These are phyloP conservation scores for Globisporangium heterothallicum DNA, from an alignment of 352 stramenopile genomes.

Conservation along the genomic window DNA sequence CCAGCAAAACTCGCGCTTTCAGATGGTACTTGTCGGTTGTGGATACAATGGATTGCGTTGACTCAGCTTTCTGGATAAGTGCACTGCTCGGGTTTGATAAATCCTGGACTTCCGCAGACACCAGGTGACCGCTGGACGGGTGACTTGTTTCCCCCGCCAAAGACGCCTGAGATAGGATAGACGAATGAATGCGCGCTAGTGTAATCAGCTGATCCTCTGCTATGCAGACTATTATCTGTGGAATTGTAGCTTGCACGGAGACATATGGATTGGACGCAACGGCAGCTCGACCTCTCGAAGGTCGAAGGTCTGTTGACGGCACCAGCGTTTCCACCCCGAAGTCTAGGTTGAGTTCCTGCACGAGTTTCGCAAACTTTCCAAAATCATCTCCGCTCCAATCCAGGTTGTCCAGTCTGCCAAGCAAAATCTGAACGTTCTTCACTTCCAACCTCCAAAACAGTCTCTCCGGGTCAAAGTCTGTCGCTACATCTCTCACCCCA, in stretches of 20 bases:
- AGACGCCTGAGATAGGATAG: slow-evolving; percentile 9
- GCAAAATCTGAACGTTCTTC: slow-evolving; percentile 51
- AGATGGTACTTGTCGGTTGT: slow-evolving; percentile 38
- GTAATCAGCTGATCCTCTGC: slow-evolving; percentile 14
- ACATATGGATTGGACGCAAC: slow-evolving; percentile 4
- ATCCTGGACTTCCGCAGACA: background rate
- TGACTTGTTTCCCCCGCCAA: slow-evolving; percentile 1
- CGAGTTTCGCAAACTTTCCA: slow-evolving; percentile 32
- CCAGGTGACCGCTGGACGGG: background rate
- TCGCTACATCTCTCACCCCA: background rate
- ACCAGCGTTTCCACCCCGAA: slow-evolving; percentile 46
- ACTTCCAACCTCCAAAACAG: slow-evolving; percentile 61
- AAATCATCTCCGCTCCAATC: slow-evolving; percentile 37
- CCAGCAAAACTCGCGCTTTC: slow-evolving; percentile 44
- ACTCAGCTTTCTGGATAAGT: background rate
- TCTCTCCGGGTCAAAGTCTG: slow-evolving; percentile 15
- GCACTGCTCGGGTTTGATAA: slow-evolving; percentile 4
- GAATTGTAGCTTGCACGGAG: slow-evolving; percentile 14
- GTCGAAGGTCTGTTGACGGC: slow-evolving; percentile 1
- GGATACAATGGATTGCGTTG: background rate
- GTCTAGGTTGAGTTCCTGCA: slow-evolving; percentile 57
- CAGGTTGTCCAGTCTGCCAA: slow-evolving; percentile 37
- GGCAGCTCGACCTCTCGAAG: slow-evolving; percentile 4
- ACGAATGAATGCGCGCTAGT: slow-evolving; percentile 18
- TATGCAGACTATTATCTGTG: slow-evolving; percentile 14